phyloP scores from a whole-genome alignment of 2,329 filamentous ascomycete species.

The Apiospora pterosperma region DNA sequence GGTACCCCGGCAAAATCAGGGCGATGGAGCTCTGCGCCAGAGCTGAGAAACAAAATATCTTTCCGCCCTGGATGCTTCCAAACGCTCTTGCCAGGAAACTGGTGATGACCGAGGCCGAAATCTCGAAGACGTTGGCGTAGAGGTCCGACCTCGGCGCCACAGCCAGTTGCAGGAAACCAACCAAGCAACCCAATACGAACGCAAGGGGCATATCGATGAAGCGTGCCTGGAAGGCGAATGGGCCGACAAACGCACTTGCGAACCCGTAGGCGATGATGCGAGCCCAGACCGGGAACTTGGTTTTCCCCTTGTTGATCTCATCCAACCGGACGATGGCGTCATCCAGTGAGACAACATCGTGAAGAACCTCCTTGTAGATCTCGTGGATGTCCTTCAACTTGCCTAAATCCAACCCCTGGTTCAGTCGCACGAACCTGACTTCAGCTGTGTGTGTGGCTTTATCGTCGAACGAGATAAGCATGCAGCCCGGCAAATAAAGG shows the following conservation, averaged over 20 bases:
- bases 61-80: constrained; percentile 50
- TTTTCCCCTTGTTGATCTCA: constrained; percentile 49
- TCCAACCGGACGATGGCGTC: constrained; percentile 53
- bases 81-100: constrained; percentile 62
- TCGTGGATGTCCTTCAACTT: constrained; percentile 59
- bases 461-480: constrained; percentile 92
- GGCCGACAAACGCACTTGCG: constrained; percentile 67
- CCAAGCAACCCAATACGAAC: constrained; percentile 66
- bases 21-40: constrained; percentile 63
- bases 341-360: constrained; percentile 56
- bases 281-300: constrained; percentile 50
- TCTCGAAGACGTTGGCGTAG: constrained; percentile 64
- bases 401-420: constrained; percentile 57
- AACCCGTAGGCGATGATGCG: constrained; percentile 67
- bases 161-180: constrained; percentile 68
- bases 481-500: constrained; percentile 84
- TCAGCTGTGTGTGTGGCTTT: constrained; percentile 61
- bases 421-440: constrained; percentile 59
- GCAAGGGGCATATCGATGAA: constrained; percentile 69
- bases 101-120: constrained; percentile 57
- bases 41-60: constrained; percentile 63
- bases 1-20: constrained; percentile 63
- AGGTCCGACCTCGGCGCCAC: constrained; percentile 66
- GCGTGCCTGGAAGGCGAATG: constrained; percentile 71
- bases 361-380: constrained; percentile 63